These are phyloP conservation scores for Typha latifolia DNA, from an alignment of 176 grass and related monocot species.

Conservation along the genomic window DNA sequence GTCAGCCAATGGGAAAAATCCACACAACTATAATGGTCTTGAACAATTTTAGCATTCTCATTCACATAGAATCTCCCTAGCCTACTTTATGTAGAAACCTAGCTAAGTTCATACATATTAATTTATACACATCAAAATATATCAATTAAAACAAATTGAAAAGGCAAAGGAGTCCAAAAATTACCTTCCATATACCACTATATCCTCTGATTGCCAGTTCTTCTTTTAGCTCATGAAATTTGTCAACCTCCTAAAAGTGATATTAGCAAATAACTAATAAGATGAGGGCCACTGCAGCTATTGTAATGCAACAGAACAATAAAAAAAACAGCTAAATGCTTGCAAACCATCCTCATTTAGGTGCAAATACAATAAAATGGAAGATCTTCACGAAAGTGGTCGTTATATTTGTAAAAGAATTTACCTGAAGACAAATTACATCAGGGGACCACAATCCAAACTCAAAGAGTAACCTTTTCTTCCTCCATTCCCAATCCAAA, in stretches of 20 bases:
- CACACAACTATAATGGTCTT: too few relatives aligned
- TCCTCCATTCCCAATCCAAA: constrained; percentile 74
- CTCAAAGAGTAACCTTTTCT: constrained; percentile 58
- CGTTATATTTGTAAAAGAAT: not conserved
- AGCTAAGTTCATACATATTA: not conserved
- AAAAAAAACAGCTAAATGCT: not conserved
- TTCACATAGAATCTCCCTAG: too few relatives aligned
- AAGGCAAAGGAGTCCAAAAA: constrained; percentile 10
- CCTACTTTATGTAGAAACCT: too few relatives aligned
- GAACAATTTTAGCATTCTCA: too few relatives aligned
- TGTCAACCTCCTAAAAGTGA: constrained; percentile 76
- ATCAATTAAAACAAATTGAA: constrained; percentile 10
- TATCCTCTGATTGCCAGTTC: constrained; percentile 55
- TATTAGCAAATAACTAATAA: not conserved
- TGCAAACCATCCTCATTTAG: not conserved
- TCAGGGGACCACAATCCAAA: constrained; percentile 73
- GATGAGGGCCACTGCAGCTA: too few relatives aligned
- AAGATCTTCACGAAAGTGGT: constrained; percentile 4
- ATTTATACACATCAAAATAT: constrained; percentile 3
- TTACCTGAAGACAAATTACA: constrained; percentile 91
- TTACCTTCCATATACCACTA: constrained; percentile 76
- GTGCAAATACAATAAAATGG: constrained; percentile 18
- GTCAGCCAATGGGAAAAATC: too few relatives aligned
- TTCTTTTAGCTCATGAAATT: constrained; percentile 70
- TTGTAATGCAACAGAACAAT: too few relatives aligned